phyloP scores from a whole-genome alignment of 371 early-diverging fungal species.

The Mucor velutinosus region DNA sequence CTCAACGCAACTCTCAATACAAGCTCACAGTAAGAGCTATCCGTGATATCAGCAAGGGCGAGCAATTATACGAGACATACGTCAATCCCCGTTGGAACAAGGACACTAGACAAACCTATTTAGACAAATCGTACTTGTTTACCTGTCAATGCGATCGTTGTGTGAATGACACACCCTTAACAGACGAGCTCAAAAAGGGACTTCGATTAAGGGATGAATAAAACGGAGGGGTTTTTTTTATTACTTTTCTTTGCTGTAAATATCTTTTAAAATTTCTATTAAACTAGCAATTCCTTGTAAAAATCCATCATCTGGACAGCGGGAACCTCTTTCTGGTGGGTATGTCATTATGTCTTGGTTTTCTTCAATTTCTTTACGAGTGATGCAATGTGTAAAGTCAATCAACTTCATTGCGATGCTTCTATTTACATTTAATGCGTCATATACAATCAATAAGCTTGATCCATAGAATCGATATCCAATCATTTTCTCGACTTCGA shows the following conservation, averaged over 20 bases:
- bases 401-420: constrained; percentile 76
- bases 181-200: constrained; percentile 50
- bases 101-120: constrained; percentile 60
- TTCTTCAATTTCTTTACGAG: constrained; percentile 21
- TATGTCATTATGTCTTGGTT: constrained; percentile 40
- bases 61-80: constrained; percentile 64
- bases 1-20: constrained; percentile 50
- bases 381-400: constrained; percentile 85
- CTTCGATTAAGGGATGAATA: constrained; percentile 46
- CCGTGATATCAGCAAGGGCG: constrained; percentile 59
- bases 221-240: not conserved
- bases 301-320: constrained; percentile 68
- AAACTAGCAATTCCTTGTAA: constrained; percentile 67
- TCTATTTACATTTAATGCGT: constrained; percentile 18
- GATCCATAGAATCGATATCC: constrained; percentile 90
- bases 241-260: constrained; percentile 36
- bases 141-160: constrained; percentile 64
- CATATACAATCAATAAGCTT: constrained; percentile 65
- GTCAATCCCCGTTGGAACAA: constrained; percentile 68
- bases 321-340: constrained; percentile 59
- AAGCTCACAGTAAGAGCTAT: constrained; percentile 58
- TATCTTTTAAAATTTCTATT: constrained; percentile 56
- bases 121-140: constrained; percentile 62
- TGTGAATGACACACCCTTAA: constrained; percentile 49
- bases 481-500: constrained; percentile 66